Base-by-base conservation (phyloP, 2,329 filamentous ascomycete genomes). In the Fusarium pininemorale region DNA sequence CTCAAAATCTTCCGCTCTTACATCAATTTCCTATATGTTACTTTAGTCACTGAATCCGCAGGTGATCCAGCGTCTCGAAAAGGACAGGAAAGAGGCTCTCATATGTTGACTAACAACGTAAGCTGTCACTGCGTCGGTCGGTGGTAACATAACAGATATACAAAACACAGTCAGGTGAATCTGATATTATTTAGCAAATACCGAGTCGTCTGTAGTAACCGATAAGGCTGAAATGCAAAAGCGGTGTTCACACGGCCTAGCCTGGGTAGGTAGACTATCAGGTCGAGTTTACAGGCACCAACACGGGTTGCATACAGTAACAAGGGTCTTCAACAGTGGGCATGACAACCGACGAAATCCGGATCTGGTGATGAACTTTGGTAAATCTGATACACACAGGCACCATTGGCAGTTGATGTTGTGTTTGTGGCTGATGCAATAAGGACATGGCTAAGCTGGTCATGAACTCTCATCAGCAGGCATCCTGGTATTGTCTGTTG, bases 401-500 rank as follows among this genome's bases (percentile, higher is more conserved):
- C 53, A 60, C 15, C 26, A 51, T 28, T 32, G 9, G 32, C 26
- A 30, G 26, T 41, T 41, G 22, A 26, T 59, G 51, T 37, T 35
- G 32, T 35, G 32, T 37, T n/a, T 57, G 54, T 74, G 70, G 66
- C 57, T 60, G 41, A 53, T 58, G 45, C 28, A 45, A 41, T 20
- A 37, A 66, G 56, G 55, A 30, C 39, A 53, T 68, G 59, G 59
- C 71, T 62, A 53, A 44, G 68, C 12, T 24, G 50, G 63, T 69
- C 71, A 74, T 69, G 67, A 69, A 72, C 55, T 62, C 45, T 47
- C 35, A 68, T 74, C 71, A 74, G 63, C 71, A 63, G 71, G 64
- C 55, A 56, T 37, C 37, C 42, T 50, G 6, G 30, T n/a, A 51
- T 37, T 24, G 26, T 42, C 62, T 57, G 24, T 65, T 74, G 63